Percentiles rank a stretch among this genome's conserved stretches.
These are phyloP conservation scores for Brassica incana DNA, from an alignment of 345 rosid genomes.

Conservation along the genomic window DNA sequence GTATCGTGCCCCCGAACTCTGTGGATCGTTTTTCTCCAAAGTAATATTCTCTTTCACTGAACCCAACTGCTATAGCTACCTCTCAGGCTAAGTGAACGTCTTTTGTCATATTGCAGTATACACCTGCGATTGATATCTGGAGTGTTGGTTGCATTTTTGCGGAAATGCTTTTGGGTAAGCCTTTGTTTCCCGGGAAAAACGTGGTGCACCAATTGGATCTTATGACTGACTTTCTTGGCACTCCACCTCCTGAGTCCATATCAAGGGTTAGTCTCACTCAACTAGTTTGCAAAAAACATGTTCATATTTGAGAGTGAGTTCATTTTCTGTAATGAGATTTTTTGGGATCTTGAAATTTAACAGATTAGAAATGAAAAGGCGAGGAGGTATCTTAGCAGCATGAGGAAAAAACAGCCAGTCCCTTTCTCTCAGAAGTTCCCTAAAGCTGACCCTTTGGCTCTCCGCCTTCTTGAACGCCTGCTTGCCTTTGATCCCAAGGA, in stretches of 20 bases:
- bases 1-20: neutral
- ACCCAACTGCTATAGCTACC: neutral
- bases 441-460: neutral
- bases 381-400: neutral
- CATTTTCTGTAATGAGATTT: neutral
- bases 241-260: neutral
- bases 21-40: neutral
- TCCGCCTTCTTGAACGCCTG: neutral
- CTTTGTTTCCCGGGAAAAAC: neutral
- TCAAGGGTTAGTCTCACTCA: neutral
- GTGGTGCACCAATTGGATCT: neutral
- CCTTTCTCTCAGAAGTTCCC: neutral
- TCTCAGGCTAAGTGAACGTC: neutral
- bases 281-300: neutral
- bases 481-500: neutral
- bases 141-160: slow-evolving; percentile 1
- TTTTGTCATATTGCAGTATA: neutral
- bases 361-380: neutral
- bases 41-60: neutral
- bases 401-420: neutral
- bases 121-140: neutral
- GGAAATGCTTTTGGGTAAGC: neutral
- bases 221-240: neutral
- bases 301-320: neutral
- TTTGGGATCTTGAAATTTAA: neutral